Percentiles rank a stretch among this genome's conserved stretches.
Evolutionary conservation across 2,329 filamentous ascomycete genomes (phyloP).

Genomic region (Aspergillus carbonarius): DNA sequence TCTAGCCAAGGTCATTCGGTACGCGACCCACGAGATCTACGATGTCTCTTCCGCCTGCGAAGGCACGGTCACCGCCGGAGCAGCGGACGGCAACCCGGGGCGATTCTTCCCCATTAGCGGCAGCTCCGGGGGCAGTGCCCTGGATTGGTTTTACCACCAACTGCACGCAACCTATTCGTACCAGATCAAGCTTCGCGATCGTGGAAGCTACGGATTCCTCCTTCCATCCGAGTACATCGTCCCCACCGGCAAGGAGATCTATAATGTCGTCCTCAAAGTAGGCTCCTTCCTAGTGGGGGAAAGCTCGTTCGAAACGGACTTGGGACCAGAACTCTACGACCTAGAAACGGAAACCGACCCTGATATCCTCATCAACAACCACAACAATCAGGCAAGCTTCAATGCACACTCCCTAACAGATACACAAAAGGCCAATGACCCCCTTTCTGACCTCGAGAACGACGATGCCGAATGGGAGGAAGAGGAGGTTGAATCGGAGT

Average conservation of each 20-base stretch:
- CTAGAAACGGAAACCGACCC: not conserved
- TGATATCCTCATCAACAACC: not conserved
- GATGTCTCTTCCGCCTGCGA: slow-evolving; percentile 83
- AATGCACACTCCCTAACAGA: not conserved
- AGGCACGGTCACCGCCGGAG: slow-evolving; percentile 58
- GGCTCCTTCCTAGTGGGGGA: slow-evolving; percentile 61
- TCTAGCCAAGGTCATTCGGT: slow-evolving; percentile 81
- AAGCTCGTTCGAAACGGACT: slow-evolving; percentile 13
- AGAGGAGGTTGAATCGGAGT: not conserved
- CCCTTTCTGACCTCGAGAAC: not conserved
- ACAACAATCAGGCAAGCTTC: not conserved
- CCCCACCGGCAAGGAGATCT: slow-evolving; percentile 83
- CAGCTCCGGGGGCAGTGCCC: slow-evolving; percentile 75
- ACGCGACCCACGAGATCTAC: slow-evolving; percentile 74
- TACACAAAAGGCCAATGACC: not conserved
- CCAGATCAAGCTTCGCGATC: slow-evolving; percentile 90
- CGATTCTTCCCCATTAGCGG: slow-evolving; percentile 60
- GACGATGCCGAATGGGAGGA: slow-evolving; percentile 10
- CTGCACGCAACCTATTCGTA: slow-evolving; percentile 80
- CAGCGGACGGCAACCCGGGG: slow-evolving; percentile 21
- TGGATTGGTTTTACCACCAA: slow-evolving; percentile 96
- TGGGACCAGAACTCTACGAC: slow-evolving; percentile 15
- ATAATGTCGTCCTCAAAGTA: slow-evolving; percentile 79
- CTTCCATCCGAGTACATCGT: slow-evolving; percentile 83
- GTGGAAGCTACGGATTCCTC: slow-evolving; percentile 90